Evolutionary conservation across 164 flowering plant species (phyloP).

Genomic region (Litsea cubeba): DNA sequence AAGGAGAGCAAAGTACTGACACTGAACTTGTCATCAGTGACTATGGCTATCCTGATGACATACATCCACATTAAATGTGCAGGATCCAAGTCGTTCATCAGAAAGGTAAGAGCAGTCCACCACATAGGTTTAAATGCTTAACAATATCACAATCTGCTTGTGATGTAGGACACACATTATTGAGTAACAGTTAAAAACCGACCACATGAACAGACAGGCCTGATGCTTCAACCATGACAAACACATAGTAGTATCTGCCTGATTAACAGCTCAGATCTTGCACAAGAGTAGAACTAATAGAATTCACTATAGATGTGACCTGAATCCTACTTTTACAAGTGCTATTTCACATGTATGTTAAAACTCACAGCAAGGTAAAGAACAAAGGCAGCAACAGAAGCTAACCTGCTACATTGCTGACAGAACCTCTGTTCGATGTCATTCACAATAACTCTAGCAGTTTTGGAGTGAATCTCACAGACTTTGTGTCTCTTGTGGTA

Average conservation of each 20-base stretch:
- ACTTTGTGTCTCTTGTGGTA: conserved; percentile 90
- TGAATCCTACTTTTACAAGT: not conserved
- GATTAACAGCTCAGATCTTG: no score
- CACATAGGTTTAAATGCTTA: no score
- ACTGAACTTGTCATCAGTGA: not conserved
- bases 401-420: conserved; percentile 78
- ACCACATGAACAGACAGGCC: no score
- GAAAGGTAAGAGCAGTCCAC: no score
- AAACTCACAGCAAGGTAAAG: not conserved
- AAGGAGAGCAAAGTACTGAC: not conserved
- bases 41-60: not conserved
- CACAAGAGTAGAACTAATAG: not conserved
- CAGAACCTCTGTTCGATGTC: conserved; percentile 84
- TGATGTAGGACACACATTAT: no score
- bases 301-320: not conserved
- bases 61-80: not conserved
- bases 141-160: no score
- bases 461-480: conserved; percentile 78
- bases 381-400: not conserved
- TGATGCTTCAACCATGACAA: no score
- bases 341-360: not conserved
- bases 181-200: no score
- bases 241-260: no score
- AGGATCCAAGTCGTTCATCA: not conserved
- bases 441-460: conserved; percentile 67